Base-by-base conservation (phyloP, 1,284 basidiomycete genomes). In the Ceratobasidium sp. region DNA sequence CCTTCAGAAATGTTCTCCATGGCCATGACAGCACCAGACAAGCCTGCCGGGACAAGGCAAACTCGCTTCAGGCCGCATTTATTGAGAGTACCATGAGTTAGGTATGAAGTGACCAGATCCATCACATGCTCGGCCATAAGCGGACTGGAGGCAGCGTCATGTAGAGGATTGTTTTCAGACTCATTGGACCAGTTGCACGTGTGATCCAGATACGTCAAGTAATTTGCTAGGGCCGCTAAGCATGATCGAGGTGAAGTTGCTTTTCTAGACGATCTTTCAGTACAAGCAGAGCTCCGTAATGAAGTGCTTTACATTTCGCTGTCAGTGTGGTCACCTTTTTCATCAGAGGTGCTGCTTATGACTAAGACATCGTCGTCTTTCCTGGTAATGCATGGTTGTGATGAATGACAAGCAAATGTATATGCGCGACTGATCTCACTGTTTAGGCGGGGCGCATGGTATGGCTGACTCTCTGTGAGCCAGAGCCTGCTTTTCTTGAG, bases 81-180 rank as follows among this genome's bases (percentile, higher is more conserved):
- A 10, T 16, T 12, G 18, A 26, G 4, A 0, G 5, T 48, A 8
- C 45, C n/a, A 28, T 46, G 23, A 1, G 43, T 21, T 5, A 61
- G 28, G 18, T 61, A 61, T 0, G 23, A 12, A 6, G 14, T 16
- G 12, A 48, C 28, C 4, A 28, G 23, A 23, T 61, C 59, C 59
- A 61, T 61, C 23, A 46, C 28, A 10, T 46, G 39, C 12, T 41
- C 59, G n/a, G 28, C 28, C 59, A 61, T 61, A 0, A 61, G 59
- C 9, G 59, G 59, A 1, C 23, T 36, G 23, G 45, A 21, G 1
- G 18, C 2, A 1, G 32, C 1, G 21, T 61, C 59, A 36, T 39
- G 48, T 14, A 61, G 39, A 10, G 39, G 59, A 26, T 61, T 61
- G 26, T 10, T 10, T 16, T 61, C 59, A 1, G 34, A 23, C 3